Evolutionary conservation across 78 protist genomes (phyloP).

Genomic region (Diacronema lutheri): DNA sequence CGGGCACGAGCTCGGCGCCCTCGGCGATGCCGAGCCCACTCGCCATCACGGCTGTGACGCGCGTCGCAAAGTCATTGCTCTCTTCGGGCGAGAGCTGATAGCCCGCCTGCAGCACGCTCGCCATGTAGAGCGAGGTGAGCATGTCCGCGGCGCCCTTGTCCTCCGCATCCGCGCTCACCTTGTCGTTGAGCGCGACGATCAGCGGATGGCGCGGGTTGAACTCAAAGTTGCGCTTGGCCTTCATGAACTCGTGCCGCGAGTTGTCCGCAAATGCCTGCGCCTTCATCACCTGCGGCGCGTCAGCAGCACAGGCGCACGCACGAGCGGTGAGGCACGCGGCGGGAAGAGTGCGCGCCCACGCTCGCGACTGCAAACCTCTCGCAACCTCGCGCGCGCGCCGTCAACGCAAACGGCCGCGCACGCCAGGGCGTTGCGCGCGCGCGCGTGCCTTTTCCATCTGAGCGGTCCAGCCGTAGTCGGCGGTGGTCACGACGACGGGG

Average conservation of each 20-base stretch:
- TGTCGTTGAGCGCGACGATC: conserved; percentile 55
- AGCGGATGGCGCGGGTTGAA: conserved; percentile 89
- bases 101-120: conserved; percentile 57
- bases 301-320: background rate
- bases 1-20: conserved; percentile 51
- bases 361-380: no score
- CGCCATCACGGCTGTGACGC: conserved; percentile 63
- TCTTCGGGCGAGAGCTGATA: conserved; percentile 46
- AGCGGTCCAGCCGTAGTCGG: conserved; percentile 86
- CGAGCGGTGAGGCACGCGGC: no score
- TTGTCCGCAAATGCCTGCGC: conserved; percentile 80
- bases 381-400: no score
- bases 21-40: conserved; percentile 36
- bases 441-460: conserved; percentile 72
- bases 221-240: conserved; percentile 71
- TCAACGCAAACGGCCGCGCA: no score
- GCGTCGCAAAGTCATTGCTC: conserved; percentile 49
- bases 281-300: conserved; percentile 65
- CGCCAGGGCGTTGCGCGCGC: no score
- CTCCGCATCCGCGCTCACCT: conserved; percentile 34
- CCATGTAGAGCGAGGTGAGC: conserved; percentile 75
- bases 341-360: no score
- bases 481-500: conserved; percentile 79
- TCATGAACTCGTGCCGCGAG: conserved; percentile 26
- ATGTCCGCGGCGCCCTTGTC: conserved; percentile 61